phyloP scores from a whole-genome alignment of 2,329 filamentous ascomycete species.

The Cytospora leucostoma region DNA sequence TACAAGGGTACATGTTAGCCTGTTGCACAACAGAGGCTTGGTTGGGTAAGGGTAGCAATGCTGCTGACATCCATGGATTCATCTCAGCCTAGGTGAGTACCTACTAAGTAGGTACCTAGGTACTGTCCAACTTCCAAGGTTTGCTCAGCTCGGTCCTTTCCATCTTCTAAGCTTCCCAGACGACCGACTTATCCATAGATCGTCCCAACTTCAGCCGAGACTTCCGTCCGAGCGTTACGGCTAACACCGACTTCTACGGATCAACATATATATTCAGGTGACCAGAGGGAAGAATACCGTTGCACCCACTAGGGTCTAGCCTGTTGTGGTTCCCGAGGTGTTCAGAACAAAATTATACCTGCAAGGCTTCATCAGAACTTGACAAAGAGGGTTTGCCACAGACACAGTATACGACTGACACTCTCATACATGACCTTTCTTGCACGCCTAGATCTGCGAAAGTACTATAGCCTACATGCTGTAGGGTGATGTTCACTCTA shows the following conservation, averaged over 20 bases:
- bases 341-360: no score
- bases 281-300: no score
- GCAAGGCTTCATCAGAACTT: no score
- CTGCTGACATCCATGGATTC: neutral
- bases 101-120: slow-evolving; percentile 1
- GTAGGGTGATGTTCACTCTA: no score
- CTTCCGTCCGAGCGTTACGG: neutral
- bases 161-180: neutral
- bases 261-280: neutral
- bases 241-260: neutral
- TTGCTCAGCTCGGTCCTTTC: slow-evolving; percentile 9
- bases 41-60: neutral
- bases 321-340: no score
- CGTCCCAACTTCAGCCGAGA: slow-evolving; percentile 11
- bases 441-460: no score
- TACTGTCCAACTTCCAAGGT: neutral
- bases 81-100: neutral
- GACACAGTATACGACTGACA: no score
- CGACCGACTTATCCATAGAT: slow-evolving; percentile 2
- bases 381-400: no score
- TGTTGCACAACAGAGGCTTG: neutral
- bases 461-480: no score
- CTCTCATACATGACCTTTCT: no score
- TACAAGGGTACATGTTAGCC: neutral
- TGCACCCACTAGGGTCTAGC: no score